Base-by-base conservation (phyloP, 163 green algal species). In the Scenedesmus sp. region DNA sequence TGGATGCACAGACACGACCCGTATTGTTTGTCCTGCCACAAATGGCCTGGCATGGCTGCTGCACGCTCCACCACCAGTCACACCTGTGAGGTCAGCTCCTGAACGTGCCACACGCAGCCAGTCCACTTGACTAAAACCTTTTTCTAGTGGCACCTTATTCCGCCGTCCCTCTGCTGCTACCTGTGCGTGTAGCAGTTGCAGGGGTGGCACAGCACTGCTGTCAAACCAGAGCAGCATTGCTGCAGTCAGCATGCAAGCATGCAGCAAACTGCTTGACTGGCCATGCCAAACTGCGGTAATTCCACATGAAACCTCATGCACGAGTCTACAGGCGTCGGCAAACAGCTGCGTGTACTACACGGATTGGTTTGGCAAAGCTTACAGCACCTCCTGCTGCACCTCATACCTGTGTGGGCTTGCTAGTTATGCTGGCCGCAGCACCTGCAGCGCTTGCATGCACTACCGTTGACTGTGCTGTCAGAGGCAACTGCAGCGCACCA, bases 41-140 rank as follows among this genome's bases (percentile, higher is more conserved):
- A 46, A 12, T 22, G 61, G 70, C 35, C n/a, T 22, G 33, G 70
- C 56, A 73, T 37, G 30, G 26, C 49, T 44, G 44, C 81, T 30
- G 3, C 43, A 85, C 6, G 33, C 80, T 68, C 26, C 81, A 86
- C 49, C n/a, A 9, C 49, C 56, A 43, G n/a, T 51, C 35, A 73
- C 33, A 89, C 96, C 95, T 90, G 93, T 94, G 12, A 98, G 92
- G 90, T 98, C 94, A 46, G 88, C 51, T 3, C 92, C 92, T 37
- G 81, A 94, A 10, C 92, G 91, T 9, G 92, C 92, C 42, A 97
- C 44, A 6, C 92, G 91, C 81, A 99, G 91, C 97, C 97, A 99
- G 87, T 98, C 96, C 89, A 98, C 95, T 83, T 98, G 97, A 85
- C 94, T 98, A 89, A 96, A 98, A 3, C 97, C 97, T 73, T 98